Evolutionary conservation across 495 filamentous ascomycete species (phyloP).

Genomic region (Collariella sp.): DNA sequence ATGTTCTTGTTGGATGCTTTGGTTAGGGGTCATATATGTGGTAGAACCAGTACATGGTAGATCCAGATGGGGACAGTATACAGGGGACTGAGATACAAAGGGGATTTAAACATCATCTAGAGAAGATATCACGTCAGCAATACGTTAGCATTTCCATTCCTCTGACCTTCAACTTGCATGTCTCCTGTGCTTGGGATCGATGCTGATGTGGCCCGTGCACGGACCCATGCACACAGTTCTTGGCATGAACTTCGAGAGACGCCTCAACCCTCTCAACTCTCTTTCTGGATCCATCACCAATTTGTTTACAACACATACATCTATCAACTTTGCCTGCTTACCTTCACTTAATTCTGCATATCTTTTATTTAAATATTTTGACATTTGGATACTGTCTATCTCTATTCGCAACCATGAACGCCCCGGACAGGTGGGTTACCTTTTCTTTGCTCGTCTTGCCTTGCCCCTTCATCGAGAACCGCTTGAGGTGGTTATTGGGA

Average conservation of each 20-base stretch:
- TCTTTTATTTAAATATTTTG: neutral
- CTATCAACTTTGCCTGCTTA: neutral
- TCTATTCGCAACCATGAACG: constrained; percentile 6
- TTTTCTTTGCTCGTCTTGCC: neutral
- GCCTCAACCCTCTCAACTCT: too few relatives aligned
- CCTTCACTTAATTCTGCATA: neutral
- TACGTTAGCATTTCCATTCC: too few relatives aligned
- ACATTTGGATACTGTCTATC: neutral
- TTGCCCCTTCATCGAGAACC: neutral
- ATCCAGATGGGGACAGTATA: neutral
- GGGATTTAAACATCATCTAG: too few relatives aligned
- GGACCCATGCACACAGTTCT: neutral
- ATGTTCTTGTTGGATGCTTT: neutral
- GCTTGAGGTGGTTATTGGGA: neutral
- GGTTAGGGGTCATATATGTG: neutral
- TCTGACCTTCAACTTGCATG: too few relatives aligned
- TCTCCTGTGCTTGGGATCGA: neutral
- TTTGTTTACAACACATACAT: too few relatives aligned
- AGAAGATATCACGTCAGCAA: too few relatives aligned
- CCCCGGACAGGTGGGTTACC: constrained; percentile 12
- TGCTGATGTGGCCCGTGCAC: neutral
- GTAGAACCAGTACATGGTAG: neutral
- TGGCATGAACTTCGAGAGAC: too few relatives aligned
- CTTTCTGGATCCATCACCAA: too few relatives aligned
- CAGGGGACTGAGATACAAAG: neutral